Conservation (phyloP, 2,329 filamentous ascomycete species). For the Cryphonectria japonica region DNA sequence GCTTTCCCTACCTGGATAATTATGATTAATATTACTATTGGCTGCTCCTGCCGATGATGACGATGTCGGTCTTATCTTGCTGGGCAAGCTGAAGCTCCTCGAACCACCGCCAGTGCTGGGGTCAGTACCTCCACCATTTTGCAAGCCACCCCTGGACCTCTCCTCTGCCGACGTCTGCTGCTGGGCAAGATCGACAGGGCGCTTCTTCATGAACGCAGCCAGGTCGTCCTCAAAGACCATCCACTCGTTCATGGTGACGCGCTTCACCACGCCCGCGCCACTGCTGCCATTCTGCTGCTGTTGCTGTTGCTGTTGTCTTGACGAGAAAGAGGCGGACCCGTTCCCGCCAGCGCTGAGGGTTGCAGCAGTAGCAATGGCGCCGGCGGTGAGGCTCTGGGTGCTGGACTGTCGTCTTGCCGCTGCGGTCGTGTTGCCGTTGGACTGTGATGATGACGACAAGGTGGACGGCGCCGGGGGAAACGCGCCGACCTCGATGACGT, state of each 20-base stretch:
- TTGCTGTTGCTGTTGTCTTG: neutral
- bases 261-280: neutral
- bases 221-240: slow-evolving; percentile 29
- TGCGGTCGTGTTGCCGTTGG: neutral
- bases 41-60: neutral
- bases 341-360: neutral
- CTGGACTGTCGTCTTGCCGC: slow-evolving; percentile 20
- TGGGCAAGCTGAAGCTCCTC: slow-evolving; percentile 23
- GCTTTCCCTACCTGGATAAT: neutral
- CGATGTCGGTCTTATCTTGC: slow-evolving; percentile 11
- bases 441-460: neutral
- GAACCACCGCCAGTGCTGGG: slow-evolving; percentile 6
- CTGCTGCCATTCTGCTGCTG: neutral
- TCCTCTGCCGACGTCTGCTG: slow-evolving; percentile 4
- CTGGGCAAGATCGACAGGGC: slow-evolving; percentile 18
- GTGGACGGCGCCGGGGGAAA: slow-evolving; percentile 15
- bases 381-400: neutral
- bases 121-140: slow-evolving; percentile 5
- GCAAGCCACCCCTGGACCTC: slow-evolving; percentile 1
- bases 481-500: slow-evolving; percentile 29
- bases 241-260: slow-evolving; percentile 28
- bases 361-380: neutral
- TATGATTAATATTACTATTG: neutral
- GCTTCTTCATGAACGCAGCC: slow-evolving; percentile 28
- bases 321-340: neutral